phyloP scores from a whole-genome alignment of 768 basidiomycete genomes.

The Pleurotus ostreatus region DNA sequence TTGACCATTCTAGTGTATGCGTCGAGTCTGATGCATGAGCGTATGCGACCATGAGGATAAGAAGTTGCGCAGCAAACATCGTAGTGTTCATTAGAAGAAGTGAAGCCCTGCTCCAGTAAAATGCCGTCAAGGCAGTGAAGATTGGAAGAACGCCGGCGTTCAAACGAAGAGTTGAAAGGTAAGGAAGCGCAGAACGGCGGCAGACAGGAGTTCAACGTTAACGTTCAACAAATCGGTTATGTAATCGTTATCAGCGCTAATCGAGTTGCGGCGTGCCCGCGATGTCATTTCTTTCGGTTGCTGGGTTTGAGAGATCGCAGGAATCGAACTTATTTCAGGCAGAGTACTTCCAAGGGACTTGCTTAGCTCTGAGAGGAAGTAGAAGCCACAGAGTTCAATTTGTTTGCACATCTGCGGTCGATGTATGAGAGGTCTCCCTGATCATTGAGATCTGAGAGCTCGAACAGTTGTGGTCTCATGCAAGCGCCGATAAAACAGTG shows the following conservation, averaged over 20 bases:
- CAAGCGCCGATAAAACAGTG: no score
- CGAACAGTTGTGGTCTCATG: slow-evolving; percentile 49
- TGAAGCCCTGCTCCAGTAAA: slow-evolving; percentile 6
- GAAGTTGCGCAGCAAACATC: not conserved
- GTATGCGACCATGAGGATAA: not conserved
- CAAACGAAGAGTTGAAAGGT: not conserved
- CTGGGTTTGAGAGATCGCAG: not conserved
- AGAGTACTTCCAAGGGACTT: not conserved
- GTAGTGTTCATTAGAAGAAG: not conserved
- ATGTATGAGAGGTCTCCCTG: slow-evolving; percentile 26
- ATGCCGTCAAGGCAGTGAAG: slow-evolving; percentile 3
- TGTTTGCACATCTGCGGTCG: slow-evolving; percentile 37
- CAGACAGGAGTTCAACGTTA: no score
- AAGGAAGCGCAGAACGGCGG: not conserved
- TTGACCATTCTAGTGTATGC: slow-evolving; percentile 14
- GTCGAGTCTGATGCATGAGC: not conserved
- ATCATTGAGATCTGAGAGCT: slow-evolving; percentile 29
- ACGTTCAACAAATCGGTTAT: no score
- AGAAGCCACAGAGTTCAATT: slow-evolving; percentile 72
- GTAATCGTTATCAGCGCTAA: no score
- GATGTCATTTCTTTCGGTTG: not conserved
- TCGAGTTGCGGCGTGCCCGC: not conserved
- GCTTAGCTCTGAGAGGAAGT: slow-evolving; percentile 42
- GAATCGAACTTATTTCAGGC: no score
- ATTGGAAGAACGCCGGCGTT: slow-evolving; percentile 5